Conservation (phyloP, 139 green algal genomes). For the Edaphochlamys debaryana region DNA sequence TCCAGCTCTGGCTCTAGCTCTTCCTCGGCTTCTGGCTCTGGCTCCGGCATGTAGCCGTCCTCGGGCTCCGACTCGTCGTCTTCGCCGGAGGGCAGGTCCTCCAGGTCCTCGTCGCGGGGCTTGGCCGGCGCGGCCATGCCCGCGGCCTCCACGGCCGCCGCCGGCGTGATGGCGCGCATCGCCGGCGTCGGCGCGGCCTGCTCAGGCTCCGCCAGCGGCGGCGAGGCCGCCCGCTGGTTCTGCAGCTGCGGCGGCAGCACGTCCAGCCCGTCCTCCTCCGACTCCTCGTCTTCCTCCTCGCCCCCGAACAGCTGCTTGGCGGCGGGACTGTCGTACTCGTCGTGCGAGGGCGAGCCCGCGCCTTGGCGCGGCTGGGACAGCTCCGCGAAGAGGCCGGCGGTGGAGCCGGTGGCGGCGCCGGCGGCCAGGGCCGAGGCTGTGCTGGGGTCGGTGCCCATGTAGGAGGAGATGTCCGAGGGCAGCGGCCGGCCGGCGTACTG, state of each 20-base stretch:
- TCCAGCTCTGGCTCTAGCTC: background rate
- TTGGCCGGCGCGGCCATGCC: background rate
- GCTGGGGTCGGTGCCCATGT: too few relatives aligned
- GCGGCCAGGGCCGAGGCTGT: background rate
- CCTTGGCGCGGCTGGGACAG: background rate
- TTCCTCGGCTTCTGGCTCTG: background rate
- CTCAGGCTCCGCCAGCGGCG: background rate
- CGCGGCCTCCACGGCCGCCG: background rate
- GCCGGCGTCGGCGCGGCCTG: too few relatives aligned
- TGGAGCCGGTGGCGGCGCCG: background rate
- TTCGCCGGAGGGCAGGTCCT: background rate
- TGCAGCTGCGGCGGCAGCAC: background rate
- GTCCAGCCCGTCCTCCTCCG: background rate
- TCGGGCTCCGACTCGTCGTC: background rate
- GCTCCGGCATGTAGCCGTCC: background rate
- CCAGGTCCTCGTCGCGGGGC: background rate
- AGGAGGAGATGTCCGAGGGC: background rate
- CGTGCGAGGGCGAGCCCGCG: too few relatives aligned
- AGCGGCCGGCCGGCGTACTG: conserved; percentile 20
- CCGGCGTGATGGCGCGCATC: background rate
- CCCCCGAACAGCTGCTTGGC: background rate
- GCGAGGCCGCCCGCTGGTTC: background rate
- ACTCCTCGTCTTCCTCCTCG: background rate
- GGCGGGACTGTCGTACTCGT: too few relatives aligned
- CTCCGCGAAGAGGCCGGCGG: background rate